Conservation (phyloP, 257 asterid genomes). For the Nyctanthes arbortristis region DNA sequence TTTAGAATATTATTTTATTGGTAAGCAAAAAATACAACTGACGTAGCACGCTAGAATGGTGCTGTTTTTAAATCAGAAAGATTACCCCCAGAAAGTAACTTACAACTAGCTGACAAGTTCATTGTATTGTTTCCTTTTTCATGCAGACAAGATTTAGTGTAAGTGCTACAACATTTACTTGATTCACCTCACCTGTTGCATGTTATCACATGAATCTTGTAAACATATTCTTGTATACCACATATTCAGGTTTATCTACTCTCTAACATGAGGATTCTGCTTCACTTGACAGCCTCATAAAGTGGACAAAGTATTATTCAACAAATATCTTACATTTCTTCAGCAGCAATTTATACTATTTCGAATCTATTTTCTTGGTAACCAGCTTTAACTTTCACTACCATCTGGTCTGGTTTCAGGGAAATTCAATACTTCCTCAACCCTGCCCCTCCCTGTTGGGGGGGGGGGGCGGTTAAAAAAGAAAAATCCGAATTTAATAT, state of each 20-base stretch:
- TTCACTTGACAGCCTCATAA: neutral
- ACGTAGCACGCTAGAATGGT: neutral
- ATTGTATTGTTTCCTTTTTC: neutral
- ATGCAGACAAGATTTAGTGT: neutral
- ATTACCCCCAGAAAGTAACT: neutral
- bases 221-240: neutral
- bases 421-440: constrained; percentile 8
- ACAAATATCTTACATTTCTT: neutral
- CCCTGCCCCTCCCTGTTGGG: too few species aligned
- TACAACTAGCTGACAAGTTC: neutral
- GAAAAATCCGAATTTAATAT: too few species aligned
- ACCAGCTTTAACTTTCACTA: neutral
- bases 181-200: neutral
- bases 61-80: neutral
- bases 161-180: neutral
- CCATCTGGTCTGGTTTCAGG: neutral
- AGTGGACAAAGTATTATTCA: neutral
- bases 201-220: neutral
- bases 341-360: neutral
- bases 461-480: too few species aligned
- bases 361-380: constrained; percentile 1
- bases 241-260: neutral
- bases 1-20: too few species aligned
- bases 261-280: neutral
- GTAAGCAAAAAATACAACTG: neutral